These are phyloP conservation scores for Tieghemiomyces parasiticus DNA, from an alignment of 192 early-diverging fungal species.

Conservation along the genomic window DNA sequence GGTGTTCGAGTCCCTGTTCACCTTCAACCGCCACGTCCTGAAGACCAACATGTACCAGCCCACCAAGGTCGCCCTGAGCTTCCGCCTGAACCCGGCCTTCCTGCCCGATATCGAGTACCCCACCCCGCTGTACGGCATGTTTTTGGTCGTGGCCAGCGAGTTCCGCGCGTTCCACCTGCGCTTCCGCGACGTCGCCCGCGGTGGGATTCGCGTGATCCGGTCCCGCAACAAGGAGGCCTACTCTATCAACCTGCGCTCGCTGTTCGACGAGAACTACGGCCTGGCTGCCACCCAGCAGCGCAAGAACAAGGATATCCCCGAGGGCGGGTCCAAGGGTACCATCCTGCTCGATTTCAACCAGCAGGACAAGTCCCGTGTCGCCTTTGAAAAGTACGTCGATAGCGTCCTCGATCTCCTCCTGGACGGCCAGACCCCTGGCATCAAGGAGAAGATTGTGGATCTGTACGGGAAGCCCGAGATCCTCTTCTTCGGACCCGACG, in stretches of 20 bases:
- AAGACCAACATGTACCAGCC: conserved; percentile 99
- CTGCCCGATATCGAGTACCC: conserved; percentile 93
- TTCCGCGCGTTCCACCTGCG: conserved; percentile 99
- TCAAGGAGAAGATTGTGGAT: conserved; percentile 95
- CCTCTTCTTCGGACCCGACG: conserved; percentile 98
- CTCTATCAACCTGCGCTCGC: conserved; percentile 88
- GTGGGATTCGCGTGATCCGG: conserved; percentile 94
- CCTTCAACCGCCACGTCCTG: conserved; percentile 93
- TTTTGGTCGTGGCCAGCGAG: conserved; percentile 90
- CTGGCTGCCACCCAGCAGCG: conserved; percentile 93
- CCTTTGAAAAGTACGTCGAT: conserved; percentile 99
- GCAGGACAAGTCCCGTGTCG: conserved; percentile 86
- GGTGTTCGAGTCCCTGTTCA: conserved; percentile 87
- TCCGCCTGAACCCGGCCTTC: conserved; percentile 89
- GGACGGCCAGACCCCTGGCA: conserved; percentile 81
- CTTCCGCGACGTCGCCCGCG: conserved; percentile 94
- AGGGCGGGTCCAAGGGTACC: conserved; percentile 98
- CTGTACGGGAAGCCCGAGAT: conserved; percentile 85
- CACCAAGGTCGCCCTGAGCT: conserved; percentile 98
- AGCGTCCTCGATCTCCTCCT: conserved; percentile 86
- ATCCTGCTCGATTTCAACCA: conserved; percentile 86
- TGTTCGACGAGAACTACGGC: conserved; percentile 98
- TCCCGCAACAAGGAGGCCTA: conserved; percentile 94
- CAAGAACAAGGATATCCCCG: conserved; percentile 99
- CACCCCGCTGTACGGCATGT: conserved; percentile 78